A percentile compares a stretch with the other conserved stretches of the same genome.
Evolutionary conservation across 139 green algal genomes (phyloP).

Genomic region (Picochlorum sp.): DNA sequence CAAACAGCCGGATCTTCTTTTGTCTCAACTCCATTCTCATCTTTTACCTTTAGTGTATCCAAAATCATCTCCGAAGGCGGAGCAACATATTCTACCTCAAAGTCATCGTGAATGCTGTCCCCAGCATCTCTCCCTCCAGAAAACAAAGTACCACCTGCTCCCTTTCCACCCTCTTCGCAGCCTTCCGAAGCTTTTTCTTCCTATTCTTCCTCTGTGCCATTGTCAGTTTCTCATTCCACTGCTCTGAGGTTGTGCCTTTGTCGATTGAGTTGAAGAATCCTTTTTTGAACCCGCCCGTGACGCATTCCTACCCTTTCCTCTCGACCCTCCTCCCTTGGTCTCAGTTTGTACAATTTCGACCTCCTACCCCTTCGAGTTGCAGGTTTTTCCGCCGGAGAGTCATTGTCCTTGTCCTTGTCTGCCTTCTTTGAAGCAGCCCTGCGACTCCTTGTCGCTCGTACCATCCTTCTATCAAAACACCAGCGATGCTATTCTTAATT

Average conservation of each 20-base stretch:
- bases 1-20: constrained; percentile 38
- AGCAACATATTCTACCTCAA: constrained; percentile 58
- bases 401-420: no score
- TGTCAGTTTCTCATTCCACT: constrained; percentile 18
- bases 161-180: constrained; percentile 17
- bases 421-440: no score
- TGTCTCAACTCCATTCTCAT: background rate
- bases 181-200: constrained; percentile 29
- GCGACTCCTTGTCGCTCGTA: no score
- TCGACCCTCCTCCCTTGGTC: background rate
- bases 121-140: background rate
- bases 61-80: constrained; percentile 42
- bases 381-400: no score
- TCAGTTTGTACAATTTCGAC: background rate
- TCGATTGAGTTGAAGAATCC: no score
- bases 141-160: background rate
- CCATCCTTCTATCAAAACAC: no score
- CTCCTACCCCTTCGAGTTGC: no score
- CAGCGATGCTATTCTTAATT: no score
- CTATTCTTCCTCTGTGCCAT: constrained; percentile 26
- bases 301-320: no score
- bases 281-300: no score
- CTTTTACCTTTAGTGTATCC: background rate
- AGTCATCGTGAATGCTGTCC: constrained; percentile 9
- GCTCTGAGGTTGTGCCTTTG: no score